A percentile compares a stretch with the other conserved stretches of the same genome.
Conservation (phyloP, 202 grass and related monocot genomes). For the Schoenoplectus triqueter region DNA sequence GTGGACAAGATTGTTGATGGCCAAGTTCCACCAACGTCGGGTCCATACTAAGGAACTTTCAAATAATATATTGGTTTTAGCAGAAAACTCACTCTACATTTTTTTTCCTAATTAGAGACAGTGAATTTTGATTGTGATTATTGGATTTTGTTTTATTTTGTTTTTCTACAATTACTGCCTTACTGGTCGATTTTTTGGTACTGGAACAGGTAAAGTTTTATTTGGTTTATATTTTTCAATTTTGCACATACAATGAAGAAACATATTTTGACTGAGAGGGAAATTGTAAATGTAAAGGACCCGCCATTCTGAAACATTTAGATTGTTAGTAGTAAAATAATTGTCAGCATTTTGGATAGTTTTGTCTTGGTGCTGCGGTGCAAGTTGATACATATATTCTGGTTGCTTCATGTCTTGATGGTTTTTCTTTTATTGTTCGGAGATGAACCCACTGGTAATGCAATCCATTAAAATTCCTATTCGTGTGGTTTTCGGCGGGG, state of each 20-base stretch:
- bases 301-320: background rate
- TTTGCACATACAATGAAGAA: background rate
- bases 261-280: background rate
- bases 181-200: slow-evolving; percentile 10
- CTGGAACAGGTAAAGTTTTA: background rate
- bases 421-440: too few relatives aligned
- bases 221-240: background rate
- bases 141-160: slow-evolving; percentile 17
- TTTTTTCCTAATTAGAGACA: background rate
- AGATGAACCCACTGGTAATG: too few relatives aligned
- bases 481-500: too few relatives aligned
- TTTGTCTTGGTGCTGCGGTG: background rate
- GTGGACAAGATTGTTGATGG: background rate
- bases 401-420: background rate
- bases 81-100: slow-evolving; percentile 14
- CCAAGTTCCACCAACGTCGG: background rate
- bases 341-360: background rate
- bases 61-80: slow-evolving; percentile 2
- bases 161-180: background rate
- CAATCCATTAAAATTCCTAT: too few relatives aligned
- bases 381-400: background rate
- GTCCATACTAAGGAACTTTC: background rate
- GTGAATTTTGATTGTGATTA: slow-evolving; percentile 18
- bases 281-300: background rate
- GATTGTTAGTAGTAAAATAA: background rate